Evolutionary conservation across 1,284 basidiomycete genomes (phyloP), one percentile per base, ranked within the genome.

Genomic region (Papiliotrema laurentii): DNA sequence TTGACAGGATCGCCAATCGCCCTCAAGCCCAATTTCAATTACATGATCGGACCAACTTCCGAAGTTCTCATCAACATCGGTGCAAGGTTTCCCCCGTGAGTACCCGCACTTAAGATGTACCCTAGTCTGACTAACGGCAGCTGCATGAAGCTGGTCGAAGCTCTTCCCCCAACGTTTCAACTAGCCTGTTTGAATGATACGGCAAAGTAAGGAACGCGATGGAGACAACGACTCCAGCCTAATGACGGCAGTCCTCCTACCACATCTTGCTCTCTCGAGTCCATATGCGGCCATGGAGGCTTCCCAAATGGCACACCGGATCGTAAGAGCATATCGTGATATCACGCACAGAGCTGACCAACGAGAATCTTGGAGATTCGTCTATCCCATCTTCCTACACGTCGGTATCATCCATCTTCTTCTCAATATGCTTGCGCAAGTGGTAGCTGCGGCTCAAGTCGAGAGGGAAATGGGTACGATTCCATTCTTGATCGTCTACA

Each of bases 361-460:
- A 13, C 10, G 53, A 70, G 68, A 71, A 58, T 68, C 59, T 41
- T 59, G 54, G 58, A 87, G 87, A 56, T 90, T 92, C 64, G 84
- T 91, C 57, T 83, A 83, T 2, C 81, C 89, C 2, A 85, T 93
- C 55, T 97, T 97, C 70, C 70, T 97, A 4, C 93, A 97, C 63
- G 92, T 90, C 19, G 93, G 93, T 11, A 79, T 97, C 53, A 79
- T 97, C 16, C 93, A 96, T 68, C 79, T 94, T 45, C 59, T 86
- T 2, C 70, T 97, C 55, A 97, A 97, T 66, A 86, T 97, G 82
- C 65, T 96, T 31, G 91, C 87, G 4, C 92, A 96, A 62, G 69
- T 89, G 48, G 84, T 82, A 41, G 71, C 53, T 42, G 66, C 58
- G 1, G 61, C 61, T 1, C 64, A 63, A 27, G 56, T 72, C 33